Conservation (phyloP, 345 rosid genomes). For the Raphanus raphanistrum region DNA sequence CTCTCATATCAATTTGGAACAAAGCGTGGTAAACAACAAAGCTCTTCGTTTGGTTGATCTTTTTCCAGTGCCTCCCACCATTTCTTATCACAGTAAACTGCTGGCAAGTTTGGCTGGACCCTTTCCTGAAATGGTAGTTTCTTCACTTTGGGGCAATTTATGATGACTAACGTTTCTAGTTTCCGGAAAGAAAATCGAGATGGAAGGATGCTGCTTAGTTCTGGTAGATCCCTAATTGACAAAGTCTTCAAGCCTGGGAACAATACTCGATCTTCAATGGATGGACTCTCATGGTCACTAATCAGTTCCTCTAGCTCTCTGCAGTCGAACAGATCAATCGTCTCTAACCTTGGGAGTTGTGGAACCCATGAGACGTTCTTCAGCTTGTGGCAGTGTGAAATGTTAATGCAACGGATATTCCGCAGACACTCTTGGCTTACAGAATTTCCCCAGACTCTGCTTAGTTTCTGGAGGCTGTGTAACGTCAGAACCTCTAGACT, state of each 20-base stretch:
- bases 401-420: slow-evolving; percentile 46
- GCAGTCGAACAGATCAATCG: slow-evolving; percentile 47
- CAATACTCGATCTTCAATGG: slow-evolving; percentile 17
- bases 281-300: slow-evolving; percentile 14
- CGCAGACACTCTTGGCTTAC: slow-evolving; percentile 36
- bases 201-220: slow-evolving; percentile 44
- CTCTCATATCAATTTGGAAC: slow-evolving; percentile 36
- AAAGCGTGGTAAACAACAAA: slow-evolving; percentile 37
- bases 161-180: slow-evolving; percentile 46
- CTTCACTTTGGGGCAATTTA: slow-evolving; percentile 47
- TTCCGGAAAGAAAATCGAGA: slow-evolving; percentile 33
- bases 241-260: slow-evolving; percentile 49
- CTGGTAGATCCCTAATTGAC: slow-evolving; percentile 43
- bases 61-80: slow-evolving; percentile 55
- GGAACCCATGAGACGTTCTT: slow-evolving; percentile 49
- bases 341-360: slow-evolving; percentile 48
- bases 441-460: slow-evolving; percentile 44
- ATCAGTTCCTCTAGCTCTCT: slow-evolving; percentile 49
- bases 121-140: slow-evolving; percentile 36
- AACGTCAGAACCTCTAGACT: slow-evolving; percentile 52
- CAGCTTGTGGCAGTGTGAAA: slow-evolving; percentile 50
- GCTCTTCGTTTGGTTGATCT: slow-evolving; percentile 28
- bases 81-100: slow-evolving; percentile 41
- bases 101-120: slow-evolving; percentile 19
- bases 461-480: slow-evolving; percentile 46